Evolutionary conservation across 2,329 filamentous ascomycete species (phyloP).

Genomic region (Stachybotrys chartarum): DNA sequence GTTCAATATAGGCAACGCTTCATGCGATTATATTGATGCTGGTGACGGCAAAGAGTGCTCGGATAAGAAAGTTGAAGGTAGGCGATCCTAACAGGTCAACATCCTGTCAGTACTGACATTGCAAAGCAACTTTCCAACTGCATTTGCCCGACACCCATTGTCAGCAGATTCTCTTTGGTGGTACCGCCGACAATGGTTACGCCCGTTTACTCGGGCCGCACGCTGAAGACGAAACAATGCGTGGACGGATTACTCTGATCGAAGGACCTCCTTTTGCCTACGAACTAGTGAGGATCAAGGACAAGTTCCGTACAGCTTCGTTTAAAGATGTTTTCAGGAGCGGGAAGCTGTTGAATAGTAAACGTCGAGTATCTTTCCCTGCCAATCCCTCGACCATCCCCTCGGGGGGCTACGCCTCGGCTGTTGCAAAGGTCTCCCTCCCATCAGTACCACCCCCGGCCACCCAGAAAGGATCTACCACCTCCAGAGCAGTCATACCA

Average conservation of each 20-base stretch:
- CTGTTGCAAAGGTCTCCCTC: constrained; percentile 3
- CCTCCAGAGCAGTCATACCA: not conserved
- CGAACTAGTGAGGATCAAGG: constrained; percentile 23
- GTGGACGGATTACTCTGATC: constrained; percentile 25
- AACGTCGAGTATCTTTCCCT: constrained; percentile 10
- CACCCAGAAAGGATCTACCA: not conserved
- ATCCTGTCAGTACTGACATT: constrained; percentile 5
- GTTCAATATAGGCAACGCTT: constrained; percentile 28
- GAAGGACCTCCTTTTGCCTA: constrained; percentile 29
- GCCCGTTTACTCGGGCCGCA: constrained; percentile 29
- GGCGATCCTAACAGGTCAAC: constrained; percentile 1
- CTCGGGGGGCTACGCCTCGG: constrained; percentile 9
- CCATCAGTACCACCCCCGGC: not conserved
- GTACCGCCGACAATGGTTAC: constrained; percentile 32
- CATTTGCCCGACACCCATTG: constrained; percentile 29
- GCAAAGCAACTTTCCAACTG: constrained; percentile 22
- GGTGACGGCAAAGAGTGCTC: constrained; percentile 34
- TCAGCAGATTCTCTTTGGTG: constrained; percentile 31
- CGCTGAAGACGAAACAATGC: constrained; percentile 12
- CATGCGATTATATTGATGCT: constrained; percentile 32
- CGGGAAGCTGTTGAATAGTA: constrained; percentile 13
- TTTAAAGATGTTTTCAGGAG: constrained; percentile 15
- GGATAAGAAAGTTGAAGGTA: constrained; percentile 33
- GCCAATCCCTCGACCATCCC: constrained; percentile 10
- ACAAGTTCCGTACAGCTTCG: constrained; percentile 15